A percentile compares a stretch with the other conserved stretches of the same genome.
Evolutionary conservation across 352 stramenopile species (phyloP).

Genomic region (Globisporangium takayamanum): DNA sequence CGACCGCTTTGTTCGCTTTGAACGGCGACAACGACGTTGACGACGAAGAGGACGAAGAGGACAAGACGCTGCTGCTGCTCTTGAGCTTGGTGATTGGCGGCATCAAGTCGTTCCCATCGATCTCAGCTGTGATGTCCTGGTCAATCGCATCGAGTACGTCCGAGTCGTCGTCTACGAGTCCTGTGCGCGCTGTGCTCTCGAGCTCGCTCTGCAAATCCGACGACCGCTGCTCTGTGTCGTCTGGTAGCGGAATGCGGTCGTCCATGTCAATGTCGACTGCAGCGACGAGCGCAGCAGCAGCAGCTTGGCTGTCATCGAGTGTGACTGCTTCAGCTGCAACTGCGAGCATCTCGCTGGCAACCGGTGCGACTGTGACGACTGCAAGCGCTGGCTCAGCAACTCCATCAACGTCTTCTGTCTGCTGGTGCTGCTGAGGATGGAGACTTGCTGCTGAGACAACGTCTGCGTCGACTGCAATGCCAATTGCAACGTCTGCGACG

Average conservation of each 20-base stretch:
- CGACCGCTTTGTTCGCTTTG: slow-evolving; percentile 30
- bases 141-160: slow-evolving; percentile 31
- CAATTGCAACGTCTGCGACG: slow-evolving; percentile 31
- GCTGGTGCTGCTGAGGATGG: not conserved
- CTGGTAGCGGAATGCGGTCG: not conserved
- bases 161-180: slow-evolving; percentile 7
- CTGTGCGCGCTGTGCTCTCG: slow-evolving; percentile 1
- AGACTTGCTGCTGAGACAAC: slow-evolving; percentile 11
- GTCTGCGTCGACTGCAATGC: slow-evolving; percentile 20
- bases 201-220: slow-evolving; percentile 11
- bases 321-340: not conserved
- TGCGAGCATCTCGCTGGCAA: not conserved
- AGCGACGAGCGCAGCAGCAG: no score
- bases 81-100: slow-evolving; percentile 30
- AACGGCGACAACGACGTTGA: slow-evolving; percentile 11
- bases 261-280: slow-evolving; percentile 3
- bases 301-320: not conserved
- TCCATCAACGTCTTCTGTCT: not conserved
- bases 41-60: not conserved
- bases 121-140: slow-evolving; percentile 44
- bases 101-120: slow-evolving; percentile 53
- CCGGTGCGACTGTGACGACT: not conserved
- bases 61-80: slow-evolving; percentile 12
- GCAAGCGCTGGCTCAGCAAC: slow-evolving; percentile 2
- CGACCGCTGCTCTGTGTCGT: not conserved